phyloP scores from a whole-genome alignment of 352 stramenopile species.

The Pythium myriotylum region DNA sequence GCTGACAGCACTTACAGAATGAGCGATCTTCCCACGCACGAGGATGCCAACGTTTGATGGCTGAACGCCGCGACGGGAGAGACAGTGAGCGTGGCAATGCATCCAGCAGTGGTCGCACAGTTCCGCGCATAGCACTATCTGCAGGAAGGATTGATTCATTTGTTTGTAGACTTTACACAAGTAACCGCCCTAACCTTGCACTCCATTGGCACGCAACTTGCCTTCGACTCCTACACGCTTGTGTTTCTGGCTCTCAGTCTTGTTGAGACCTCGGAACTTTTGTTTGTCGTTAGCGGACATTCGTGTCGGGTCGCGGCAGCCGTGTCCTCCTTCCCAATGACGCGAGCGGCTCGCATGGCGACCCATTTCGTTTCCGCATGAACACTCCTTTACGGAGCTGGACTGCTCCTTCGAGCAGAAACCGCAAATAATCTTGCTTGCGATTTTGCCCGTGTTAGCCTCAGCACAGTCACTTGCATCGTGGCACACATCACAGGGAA shows the following conservation, averaged over 20 bases:
- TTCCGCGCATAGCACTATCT: no score
- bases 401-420: constrained; percentile 85
- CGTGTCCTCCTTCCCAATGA: constrained; percentile 80
- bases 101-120: no score
- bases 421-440: constrained; percentile 82
- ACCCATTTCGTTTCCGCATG: constrained; percentile 73
- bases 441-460: constrained; percentile 76
- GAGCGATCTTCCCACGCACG: no score
- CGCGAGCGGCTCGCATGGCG: constrained; percentile 43
- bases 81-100: no score
- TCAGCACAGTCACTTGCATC: constrained; percentile 68
- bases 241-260: constrained; percentile 83
- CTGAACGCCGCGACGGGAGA: no score
- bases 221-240: constrained; percentile 57
- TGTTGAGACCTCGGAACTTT: constrained; percentile 75
- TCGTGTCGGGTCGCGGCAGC: constrained; percentile 58
- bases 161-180: no score
- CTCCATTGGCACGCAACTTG: constrained; percentile 10
- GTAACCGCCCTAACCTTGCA: background rate
- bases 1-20: no score
- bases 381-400: constrained; percentile 71
- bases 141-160: no score
- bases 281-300: constrained; percentile 76
- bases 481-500: constrained; percentile 84
- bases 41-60: no score